Percentiles rank a stretch among this genome's conserved stretches.
Evolutionary conservation across 345 rosid species (phyloP).

Genomic region (Murraya paniculata): DNA sequence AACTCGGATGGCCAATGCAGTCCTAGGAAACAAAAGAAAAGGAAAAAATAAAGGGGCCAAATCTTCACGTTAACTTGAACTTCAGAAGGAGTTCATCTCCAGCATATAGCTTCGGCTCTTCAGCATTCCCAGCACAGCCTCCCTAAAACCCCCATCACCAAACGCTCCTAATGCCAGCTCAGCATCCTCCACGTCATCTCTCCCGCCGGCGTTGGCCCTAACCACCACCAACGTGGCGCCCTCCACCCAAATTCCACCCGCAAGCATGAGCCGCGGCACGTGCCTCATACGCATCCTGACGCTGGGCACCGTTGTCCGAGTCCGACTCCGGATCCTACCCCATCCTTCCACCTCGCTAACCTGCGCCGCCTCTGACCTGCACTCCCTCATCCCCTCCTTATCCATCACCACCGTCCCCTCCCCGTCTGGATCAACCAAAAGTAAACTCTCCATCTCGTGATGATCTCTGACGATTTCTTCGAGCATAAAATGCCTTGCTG

Average conservation of each 20-base stretch:
- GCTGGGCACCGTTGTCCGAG: constrained; percentile 33
- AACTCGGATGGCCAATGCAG: neutral
- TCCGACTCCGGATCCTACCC: constrained; percentile 3
- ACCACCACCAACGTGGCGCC: constrained; percentile 47
- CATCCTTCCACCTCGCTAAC: constrained; percentile 9
- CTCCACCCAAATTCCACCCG: constrained; percentile 22
- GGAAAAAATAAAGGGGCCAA: neutral
- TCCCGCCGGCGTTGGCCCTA: constrained; percentile 19
- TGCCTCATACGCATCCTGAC: constrained; percentile 57
- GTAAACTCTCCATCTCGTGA: constrained; percentile 28
- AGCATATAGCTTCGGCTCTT: constrained; percentile 32
- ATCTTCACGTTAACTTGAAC: neutral
- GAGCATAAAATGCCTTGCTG: constrained; percentile 37
- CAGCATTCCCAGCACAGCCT: constrained; percentile 31
- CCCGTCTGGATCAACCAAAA: constrained; percentile 36
- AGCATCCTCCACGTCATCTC: constrained; percentile 35
- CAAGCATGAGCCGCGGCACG: constrained; percentile 23
- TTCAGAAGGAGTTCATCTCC: constrained; percentile 51
- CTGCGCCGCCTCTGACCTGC: constrained; percentile 13
- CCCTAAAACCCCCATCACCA: constrained; percentile 31
- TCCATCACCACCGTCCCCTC: constrained; percentile 48
- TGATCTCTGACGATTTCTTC: constrained; percentile 37
- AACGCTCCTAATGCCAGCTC: constrained; percentile 42
- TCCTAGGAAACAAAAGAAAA: no score
- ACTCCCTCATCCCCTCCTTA: constrained; percentile 36